Evolutionary conservation across 805 yeast species (phyloP).

Genomic region (Hanseniaspora guilliermondii): DNA sequence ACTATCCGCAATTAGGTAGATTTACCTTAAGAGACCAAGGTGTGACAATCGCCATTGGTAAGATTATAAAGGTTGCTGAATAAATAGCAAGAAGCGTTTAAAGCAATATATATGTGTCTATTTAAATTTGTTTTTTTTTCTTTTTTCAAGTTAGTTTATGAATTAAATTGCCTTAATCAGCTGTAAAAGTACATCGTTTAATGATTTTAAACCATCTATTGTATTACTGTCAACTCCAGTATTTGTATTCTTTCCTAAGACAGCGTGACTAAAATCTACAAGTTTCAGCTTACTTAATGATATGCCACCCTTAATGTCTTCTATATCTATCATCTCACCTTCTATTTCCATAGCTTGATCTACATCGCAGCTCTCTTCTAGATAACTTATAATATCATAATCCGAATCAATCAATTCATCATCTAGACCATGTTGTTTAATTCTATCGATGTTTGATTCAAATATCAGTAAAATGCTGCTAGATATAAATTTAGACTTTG

Average conservation of each 20-base stretch:
- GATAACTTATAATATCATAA: conserved; percentile 26
- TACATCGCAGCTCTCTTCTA: conserved; percentile 26
- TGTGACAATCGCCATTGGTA: conserved; percentile 95
- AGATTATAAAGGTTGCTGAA: conserved; percentile 76
- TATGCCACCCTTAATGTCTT: conserved; percentile 15
- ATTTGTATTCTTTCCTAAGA: conserved; percentile 29
- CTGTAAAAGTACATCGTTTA: neutral
- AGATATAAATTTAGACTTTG: conserved; percentile 55
- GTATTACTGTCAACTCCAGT: neutral
- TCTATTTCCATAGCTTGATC: neutral
- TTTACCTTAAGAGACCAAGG: conserved; percentile 98
- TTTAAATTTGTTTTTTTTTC: no score
- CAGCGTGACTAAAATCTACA: conserved; percentile 88
- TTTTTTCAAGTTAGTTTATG: neutral
- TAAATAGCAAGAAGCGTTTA: conserved; percentile 10
- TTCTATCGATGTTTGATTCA: conserved; percentile 51
- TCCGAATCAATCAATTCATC: conserved; percentile 32
- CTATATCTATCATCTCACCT: conserved; percentile 24
- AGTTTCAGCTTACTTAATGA: conserved; percentile 49
- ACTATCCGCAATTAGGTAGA: conserved; percentile 93
- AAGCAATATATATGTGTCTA: conserved; percentile 1
- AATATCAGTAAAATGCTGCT: conserved; percentile 61
- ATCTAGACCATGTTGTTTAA: conserved; percentile 34
- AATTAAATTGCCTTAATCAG: neutral
- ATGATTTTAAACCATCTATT: neutral